Conservation (phyloP, 2,329 filamentous ascomycete genomes). For the Incumbomyces delicatus region DNA sequence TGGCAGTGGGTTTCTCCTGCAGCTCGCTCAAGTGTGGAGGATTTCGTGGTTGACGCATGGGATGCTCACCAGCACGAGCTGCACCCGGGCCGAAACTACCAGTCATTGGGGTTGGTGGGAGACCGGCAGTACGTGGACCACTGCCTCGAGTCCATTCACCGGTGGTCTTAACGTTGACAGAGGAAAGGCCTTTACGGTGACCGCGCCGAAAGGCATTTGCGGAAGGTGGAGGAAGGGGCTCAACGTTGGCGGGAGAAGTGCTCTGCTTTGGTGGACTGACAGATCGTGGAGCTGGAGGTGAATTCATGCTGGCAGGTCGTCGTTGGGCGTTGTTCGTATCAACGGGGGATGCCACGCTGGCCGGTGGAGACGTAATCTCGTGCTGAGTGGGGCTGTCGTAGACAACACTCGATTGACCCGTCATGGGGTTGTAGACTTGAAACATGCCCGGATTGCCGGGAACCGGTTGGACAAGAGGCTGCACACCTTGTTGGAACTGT, state of each 20-base stretch:
- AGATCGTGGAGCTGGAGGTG: slow-evolving; percentile 59
- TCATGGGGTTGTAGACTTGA: slow-evolving; percentile 74
- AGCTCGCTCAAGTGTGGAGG: slow-evolving; percentile 89
- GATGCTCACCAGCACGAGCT: slow-evolving; percentile 86
- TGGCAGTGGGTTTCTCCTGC: slow-evolving; percentile 76
- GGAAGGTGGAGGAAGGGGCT: slow-evolving; percentile 75
- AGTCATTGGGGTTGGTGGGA: slow-evolving; percentile 70
- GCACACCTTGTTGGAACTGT: slow-evolving; percentile 56
- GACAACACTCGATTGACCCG: slow-evolving; percentile 73
- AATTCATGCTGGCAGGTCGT: slow-evolving; percentile 47
- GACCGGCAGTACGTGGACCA: slow-evolving; percentile 67
- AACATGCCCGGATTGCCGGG: slow-evolving; percentile 66
- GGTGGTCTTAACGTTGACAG: slow-evolving; percentile 42
- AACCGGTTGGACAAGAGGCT: slow-evolving; percentile 54
- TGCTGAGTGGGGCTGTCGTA: slow-evolving; percentile 56
- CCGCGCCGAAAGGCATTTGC: slow-evolving; percentile 86
- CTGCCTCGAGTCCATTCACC: slow-evolving; percentile 49
- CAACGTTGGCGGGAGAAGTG: slow-evolving; percentile 58
- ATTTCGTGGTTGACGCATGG: slow-evolving; percentile 81
- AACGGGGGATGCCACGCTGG: slow-evolving; percentile 17
- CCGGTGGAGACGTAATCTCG: slow-evolving; percentile 26
- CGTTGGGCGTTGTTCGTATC: slow-evolving; percentile 11
- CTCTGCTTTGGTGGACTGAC: slow-evolving; percentile 52
- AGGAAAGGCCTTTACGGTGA: slow-evolving; percentile 81
- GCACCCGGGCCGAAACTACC: slow-evolving; percentile 90